A percentile compares a stretch with the other conserved stretches of the same genome.
These are phyloP conservation scores for Barbarea vulgaris DNA, from an alignment of 345 rosid genomes.

Conservation along the genomic window DNA sequence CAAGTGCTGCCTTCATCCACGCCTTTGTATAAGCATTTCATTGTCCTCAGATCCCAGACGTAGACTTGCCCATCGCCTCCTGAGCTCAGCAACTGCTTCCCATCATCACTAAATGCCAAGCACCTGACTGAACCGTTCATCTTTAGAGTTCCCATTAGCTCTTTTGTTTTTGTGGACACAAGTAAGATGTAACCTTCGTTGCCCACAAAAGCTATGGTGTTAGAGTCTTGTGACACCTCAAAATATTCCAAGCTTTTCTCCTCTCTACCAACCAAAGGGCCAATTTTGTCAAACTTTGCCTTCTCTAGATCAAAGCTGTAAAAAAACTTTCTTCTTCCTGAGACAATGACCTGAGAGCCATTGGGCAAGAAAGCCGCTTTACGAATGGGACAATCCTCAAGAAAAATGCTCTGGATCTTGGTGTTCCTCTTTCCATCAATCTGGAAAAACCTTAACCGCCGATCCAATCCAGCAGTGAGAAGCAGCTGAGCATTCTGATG, in stretches of 20 bases:
- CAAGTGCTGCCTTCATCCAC: slow-evolving; percentile 85
- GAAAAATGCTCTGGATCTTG: slow-evolving; percentile 80
- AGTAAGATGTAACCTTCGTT: slow-evolving; percentile 84
- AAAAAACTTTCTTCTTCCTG: slow-evolving; percentile 93
- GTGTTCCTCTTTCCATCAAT: slow-evolving; percentile 94
- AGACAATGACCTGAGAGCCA: slow-evolving; percentile 86
- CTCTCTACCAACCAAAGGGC: slow-evolving; percentile 92
- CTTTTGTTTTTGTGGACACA: slow-evolving; percentile 83
- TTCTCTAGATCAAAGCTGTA: slow-evolving; percentile 86
- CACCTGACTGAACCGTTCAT: slow-evolving; percentile 89
- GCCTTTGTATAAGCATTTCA: slow-evolving; percentile 76
- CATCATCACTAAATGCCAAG: slow-evolving; percentile 71
- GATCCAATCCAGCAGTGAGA: slow-evolving; percentile 78
- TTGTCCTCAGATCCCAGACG: slow-evolving; percentile 88
- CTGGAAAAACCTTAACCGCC: slow-evolving; percentile 76
- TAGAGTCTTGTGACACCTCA: slow-evolving; percentile 87
- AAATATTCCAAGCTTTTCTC: slow-evolving; percentile 94
- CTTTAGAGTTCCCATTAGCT: slow-evolving; percentile 79
- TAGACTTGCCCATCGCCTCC: slow-evolving; percentile 94
- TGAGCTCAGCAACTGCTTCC: slow-evolving; percentile 70
- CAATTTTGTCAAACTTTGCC: slow-evolving; percentile 76
- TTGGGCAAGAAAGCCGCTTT: slow-evolving; percentile 84
- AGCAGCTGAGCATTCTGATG: slow-evolving; percentile 87
- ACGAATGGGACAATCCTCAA: slow-evolving; percentile 80
- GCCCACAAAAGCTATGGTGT: slow-evolving; percentile 76